Conservation (phyloP, 2,329 filamentous ascomycete genomes). For the Penicillium brevicompactum region DNA sequence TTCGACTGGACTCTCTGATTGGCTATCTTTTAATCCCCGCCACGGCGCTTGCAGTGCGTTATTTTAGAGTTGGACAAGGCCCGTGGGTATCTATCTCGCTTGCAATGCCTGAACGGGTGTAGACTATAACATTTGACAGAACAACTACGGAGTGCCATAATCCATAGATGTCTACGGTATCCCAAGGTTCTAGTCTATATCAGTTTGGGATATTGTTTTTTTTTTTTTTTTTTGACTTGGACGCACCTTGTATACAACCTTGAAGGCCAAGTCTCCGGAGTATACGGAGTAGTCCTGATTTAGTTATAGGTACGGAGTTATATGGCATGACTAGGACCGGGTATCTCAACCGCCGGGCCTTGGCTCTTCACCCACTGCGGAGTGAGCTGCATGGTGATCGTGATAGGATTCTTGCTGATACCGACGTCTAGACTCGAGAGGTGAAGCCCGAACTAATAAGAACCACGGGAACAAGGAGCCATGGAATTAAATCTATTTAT, state of each 20-base stretch:
- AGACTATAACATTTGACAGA: too few relatives aligned
- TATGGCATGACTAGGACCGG: too few relatives aligned
- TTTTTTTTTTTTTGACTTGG: too few relatives aligned
- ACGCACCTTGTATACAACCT: too few relatives aligned
- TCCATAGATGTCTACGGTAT: too few relatives aligned
- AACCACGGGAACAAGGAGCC: background rate
- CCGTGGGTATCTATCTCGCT: slow-evolving; percentile 1
- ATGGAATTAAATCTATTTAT: background rate
- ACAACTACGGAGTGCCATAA: too few relatives aligned
- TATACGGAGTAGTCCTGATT: too few relatives aligned
- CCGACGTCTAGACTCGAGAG: background rate
- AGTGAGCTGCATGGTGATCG: background rate
- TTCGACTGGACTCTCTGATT: background rate
- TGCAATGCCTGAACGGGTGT: background rate
- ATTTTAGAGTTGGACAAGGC: slow-evolving; percentile 16
- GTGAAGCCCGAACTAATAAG: background rate
- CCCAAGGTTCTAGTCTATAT: too few relatives aligned
- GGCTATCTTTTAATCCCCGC: slow-evolving; percentile 6
- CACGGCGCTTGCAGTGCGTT: slow-evolving; percentile 27
- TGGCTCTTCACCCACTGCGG: background rate
- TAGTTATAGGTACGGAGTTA: too few relatives aligned
- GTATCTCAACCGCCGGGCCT: background rate
- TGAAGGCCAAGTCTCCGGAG: too few relatives aligned
- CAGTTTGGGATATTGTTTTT: too few relatives aligned
- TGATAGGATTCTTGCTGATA: background rate